These are phyloP conservation scores for Coemansia sp. DNA, from an alignment of 192 early-diverging fungal species.

Conservation along the genomic window DNA sequence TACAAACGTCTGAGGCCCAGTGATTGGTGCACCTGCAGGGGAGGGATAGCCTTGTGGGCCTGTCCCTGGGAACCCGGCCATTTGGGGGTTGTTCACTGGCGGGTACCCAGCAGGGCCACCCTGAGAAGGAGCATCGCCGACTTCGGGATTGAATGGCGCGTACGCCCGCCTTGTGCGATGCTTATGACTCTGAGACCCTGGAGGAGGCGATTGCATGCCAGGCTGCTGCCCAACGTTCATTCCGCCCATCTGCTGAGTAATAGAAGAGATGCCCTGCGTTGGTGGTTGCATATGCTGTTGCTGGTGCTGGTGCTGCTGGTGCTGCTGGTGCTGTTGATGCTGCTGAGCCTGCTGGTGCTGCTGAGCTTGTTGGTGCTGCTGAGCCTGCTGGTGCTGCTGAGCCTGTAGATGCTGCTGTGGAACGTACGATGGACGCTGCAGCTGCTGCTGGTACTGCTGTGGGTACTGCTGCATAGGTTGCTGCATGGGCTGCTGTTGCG, in stretches of 20 bases:
- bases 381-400: constrained; percentile 19
- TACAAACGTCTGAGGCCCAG: constrained; percentile 49
- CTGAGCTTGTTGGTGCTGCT: constrained; percentile 9
- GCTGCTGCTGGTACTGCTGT: constrained; percentile 19
- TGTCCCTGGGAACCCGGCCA: constrained; percentile 30
- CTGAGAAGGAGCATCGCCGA: constrained; percentile 10
- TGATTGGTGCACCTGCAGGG: constrained; percentile 25
- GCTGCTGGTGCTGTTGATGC: constrained; percentile 14
- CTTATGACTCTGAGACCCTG: constrained; percentile 26
- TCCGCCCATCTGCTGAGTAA: constrained; percentile 43
- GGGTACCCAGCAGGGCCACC: constrained; percentile 24
- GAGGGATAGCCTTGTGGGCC: constrained; percentile 27
- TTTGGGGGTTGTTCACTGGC: constrained; percentile 16
- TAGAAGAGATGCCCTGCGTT: constrained; percentile 15
- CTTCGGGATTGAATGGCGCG: constrained; percentile 22
- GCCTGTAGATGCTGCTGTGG: constrained; percentile 4
- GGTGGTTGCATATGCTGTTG: constrained; percentile 10
- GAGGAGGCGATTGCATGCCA: constrained; percentile 31
- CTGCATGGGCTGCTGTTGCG: constrained; percentile 12
- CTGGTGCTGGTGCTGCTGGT: constrained; percentile 13
- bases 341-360: neutral
- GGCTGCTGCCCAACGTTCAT: constrained; percentile 41
- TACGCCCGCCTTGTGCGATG: constrained; percentile 40
- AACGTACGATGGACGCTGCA: constrained; percentile 7
- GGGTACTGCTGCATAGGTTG: constrained; percentile 17